Conservation (phyloP, 805 yeast genomes). For the Naumovozyma castellii region DNA sequence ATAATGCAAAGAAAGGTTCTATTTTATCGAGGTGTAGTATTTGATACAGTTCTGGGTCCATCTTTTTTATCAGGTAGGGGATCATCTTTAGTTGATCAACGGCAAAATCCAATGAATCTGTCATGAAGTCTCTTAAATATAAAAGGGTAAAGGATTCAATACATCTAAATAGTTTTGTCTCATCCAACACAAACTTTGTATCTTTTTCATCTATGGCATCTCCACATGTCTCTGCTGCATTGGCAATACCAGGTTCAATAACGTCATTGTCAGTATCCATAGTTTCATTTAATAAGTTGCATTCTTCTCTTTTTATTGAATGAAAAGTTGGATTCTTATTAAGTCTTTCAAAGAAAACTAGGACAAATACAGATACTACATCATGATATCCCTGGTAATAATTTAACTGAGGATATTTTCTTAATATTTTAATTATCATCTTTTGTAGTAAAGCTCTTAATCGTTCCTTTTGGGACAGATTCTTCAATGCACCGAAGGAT, state of each 20-base stretch:
- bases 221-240: too few relatives aligned
- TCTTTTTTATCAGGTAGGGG: slow-evolving; percentile 45
- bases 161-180: slow-evolving; percentile 32
- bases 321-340: neutral
- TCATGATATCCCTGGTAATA: slow-evolving; percentile 96
- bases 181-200: slow-evolving; percentile 2
- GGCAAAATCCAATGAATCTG: slow-evolving; percentile 56
- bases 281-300: too few relatives aligned
- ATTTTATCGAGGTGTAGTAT: slow-evolving; percentile 32
- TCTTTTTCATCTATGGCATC: too few relatives aligned
- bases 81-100: slow-evolving; percentile 56
- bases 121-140: slow-evolving; percentile 79
- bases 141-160: slow-evolving; percentile 48
- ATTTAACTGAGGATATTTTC: slow-evolving; percentile 50
- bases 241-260: too few relatives aligned
- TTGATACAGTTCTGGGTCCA: slow-evolving; percentile 39
- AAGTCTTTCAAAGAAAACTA: slow-evolving; percentile 34
- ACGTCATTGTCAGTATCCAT: too few relatives aligned
- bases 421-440: slow-evolving; percentile 45
- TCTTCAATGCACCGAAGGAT: slow-evolving; percentile 39
- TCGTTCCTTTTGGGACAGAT: slow-evolving; percentile 13
- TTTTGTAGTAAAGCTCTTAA: slow-evolving; percentile 21
- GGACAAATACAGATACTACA: slow-evolving; percentile 55
- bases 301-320: too few relatives aligned
- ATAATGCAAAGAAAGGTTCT: slow-evolving; percentile 59